Conservation (phyloP, 768 basidiomycete genomes). For the Dentipellis fragilis region DNA sequence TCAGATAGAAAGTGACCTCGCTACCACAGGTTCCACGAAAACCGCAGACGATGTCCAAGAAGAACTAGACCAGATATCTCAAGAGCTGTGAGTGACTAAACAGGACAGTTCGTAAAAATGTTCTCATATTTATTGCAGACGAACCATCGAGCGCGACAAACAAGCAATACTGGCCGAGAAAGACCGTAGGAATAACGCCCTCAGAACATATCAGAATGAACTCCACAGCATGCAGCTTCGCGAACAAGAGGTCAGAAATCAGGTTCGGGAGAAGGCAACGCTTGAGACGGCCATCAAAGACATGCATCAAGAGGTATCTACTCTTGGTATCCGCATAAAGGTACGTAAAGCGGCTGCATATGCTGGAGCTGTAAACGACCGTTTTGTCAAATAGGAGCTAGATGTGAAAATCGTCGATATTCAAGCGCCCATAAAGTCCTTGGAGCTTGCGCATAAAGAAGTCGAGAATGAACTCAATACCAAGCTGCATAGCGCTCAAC, state of each 20-base stretch:
- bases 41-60: conserved; percentile 80
- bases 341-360: conserved; percentile 20
- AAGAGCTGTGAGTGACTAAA: conserved; percentile 47
- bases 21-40: conserved; percentile 63
- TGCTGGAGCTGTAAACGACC: neutral
- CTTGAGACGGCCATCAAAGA: conserved; percentile 46
- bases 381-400: conserved; percentile 36
- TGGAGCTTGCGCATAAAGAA: conserved; percentile 46
- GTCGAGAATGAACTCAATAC: conserved; percentile 38
- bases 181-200: conserved; percentile 44
- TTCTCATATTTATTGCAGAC: conserved; percentile 30
- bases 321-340: conserved; percentile 38
- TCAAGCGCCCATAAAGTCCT: conserved; percentile 51
- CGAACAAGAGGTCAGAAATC: conserved; percentile 44
- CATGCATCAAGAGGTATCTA: conserved; percentile 47
- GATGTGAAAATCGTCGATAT: conserved; percentile 52
- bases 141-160: conserved; percentile 55
- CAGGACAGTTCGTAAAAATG: neutral
- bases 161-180: conserved; percentile 46
- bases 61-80: conserved; percentile 56
- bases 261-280: conserved; percentile 47
- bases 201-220: conserved; percentile 48
- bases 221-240: conserved; percentile 54
- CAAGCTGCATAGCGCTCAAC: conserved; percentile 43
- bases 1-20: conserved; percentile 59